Conservation (phyloP, 2,329 filamentous ascomycete species). For the Aspergillus fischeri region DNA sequence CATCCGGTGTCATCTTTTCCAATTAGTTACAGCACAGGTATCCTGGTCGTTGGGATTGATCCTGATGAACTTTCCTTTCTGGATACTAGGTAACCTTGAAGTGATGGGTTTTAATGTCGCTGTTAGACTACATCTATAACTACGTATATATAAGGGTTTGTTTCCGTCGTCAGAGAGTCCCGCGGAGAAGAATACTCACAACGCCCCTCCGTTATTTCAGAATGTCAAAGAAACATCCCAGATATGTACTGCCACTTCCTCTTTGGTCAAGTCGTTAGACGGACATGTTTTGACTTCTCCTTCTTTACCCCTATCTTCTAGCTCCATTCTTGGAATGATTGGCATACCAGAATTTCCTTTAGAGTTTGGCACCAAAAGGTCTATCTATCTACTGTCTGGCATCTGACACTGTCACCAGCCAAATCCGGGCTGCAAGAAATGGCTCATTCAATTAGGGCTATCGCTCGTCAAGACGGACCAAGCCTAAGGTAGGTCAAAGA, state of each 20-base stretch:
- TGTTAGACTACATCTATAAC: neutral
- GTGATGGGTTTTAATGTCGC: neutral
- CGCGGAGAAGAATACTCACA: neutral
- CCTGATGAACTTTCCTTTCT: too few relatives aligned
- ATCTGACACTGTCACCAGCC: slow-evolving; percentile 15
- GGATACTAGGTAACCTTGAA: neutral
- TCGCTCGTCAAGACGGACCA: neutral
- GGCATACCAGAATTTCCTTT: neutral
- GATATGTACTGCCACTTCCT: neutral
- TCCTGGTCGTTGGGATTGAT: neutral
- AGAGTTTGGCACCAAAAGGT: neutral
- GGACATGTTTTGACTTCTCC: neutral
- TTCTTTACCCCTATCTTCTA: neutral
- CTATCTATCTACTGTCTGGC: neutral
- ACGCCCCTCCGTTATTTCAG: neutral
- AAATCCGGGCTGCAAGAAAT: neutral
- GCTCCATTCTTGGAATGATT: neutral
- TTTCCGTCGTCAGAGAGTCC: neutral
- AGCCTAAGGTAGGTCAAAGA: neutral
- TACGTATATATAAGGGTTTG: neutral
- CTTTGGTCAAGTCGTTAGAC: neutral
- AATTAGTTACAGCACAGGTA: neutral
- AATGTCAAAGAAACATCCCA: neutral
- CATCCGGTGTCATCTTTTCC: neutral
- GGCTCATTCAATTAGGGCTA: neutral